These are phyloP conservation scores for Harrya chromipes DNA, from an alignment of 768 basidiomycete genomes.

Conservation along the genomic window DNA sequence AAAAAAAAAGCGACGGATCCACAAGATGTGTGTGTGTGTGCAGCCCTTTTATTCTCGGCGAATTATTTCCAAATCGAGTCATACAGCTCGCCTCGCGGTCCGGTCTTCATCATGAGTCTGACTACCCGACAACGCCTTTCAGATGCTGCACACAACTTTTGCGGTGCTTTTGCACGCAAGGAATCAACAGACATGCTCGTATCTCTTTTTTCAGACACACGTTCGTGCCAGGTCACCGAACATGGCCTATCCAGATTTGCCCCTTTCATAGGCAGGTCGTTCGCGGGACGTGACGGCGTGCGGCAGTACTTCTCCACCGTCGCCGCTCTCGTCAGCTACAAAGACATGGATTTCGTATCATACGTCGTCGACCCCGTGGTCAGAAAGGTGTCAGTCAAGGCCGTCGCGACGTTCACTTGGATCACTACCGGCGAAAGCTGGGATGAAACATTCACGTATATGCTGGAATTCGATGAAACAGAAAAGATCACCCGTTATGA, in stretches of 20 bases:
- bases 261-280: constrained; percentile 57
- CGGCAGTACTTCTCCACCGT: constrained; percentile 50
- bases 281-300: constrained; percentile 43
- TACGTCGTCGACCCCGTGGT: constrained; percentile 51
- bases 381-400: constrained; percentile 53
- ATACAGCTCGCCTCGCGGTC: too few species aligned
- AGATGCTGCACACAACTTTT: constrained; percentile 45
- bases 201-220: constrained; percentile 47
- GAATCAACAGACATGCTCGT: constrained; percentile 42
- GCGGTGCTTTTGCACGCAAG: constrained; percentile 49
- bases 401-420: constrained; percentile 57
- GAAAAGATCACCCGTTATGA: constrained; percentile 57
- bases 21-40: too few species aligned
- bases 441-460: constrained; percentile 60
- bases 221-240: constrained; percentile 46
- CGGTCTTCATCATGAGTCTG: too few species aligned
- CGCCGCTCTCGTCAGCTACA: constrained; percentile 43
- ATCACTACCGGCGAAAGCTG: constrained; percentile 48
- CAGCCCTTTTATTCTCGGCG: too few species aligned
- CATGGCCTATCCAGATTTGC: constrained; percentile 53
- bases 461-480: constrained; percentile 57
- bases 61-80: too few species aligned
- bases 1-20: constrained; percentile 6
- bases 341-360: constrained; percentile 51
- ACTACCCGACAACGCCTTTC: constrained; percentile 34